Conservation (phyloP, 495 filamentous ascomycete species). For the Xylaria palmicola region DNA sequence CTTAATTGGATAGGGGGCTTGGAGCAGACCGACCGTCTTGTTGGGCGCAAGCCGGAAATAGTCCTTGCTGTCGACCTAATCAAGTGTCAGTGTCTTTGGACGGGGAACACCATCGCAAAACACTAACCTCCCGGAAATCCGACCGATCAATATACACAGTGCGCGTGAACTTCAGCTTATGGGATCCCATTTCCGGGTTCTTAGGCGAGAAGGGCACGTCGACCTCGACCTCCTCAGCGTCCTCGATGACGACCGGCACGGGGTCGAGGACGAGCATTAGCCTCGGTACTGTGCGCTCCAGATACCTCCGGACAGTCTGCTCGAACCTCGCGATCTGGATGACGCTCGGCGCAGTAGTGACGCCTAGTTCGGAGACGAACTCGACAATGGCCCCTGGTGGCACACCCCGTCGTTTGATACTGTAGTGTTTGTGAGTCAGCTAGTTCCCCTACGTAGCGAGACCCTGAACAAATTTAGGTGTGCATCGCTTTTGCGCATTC, state of each 20-base stretch:
- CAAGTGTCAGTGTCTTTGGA: background rate
- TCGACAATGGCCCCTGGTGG: slow-evolving; percentile 76
- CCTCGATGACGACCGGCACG: slow-evolving; percentile 68
- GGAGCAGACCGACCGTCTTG: slow-evolving; percentile 83
- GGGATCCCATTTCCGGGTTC: slow-evolving; percentile 53
- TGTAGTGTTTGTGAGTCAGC: background rate
- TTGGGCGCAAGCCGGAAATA: slow-evolving; percentile 94
- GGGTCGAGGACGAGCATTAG: slow-evolving; percentile 79
- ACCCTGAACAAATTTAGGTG: background rate
- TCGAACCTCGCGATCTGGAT: slow-evolving; percentile 71
- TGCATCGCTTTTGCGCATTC: too few species aligned
- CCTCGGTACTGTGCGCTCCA: slow-evolving; percentile 75
- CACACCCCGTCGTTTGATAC: slow-evolving; percentile 71
- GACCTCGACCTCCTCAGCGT: slow-evolving; percentile 61
- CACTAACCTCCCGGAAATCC: slow-evolving; percentile 63
- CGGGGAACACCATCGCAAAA: background rate
- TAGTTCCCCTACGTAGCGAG: background rate
- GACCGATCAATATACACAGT: slow-evolving; percentile 73
- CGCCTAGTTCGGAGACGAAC: slow-evolving; percentile 79
- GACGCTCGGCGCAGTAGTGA: slow-evolving; percentile 65
- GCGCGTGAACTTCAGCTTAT: slow-evolving; percentile 64
- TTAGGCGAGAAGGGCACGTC: slow-evolving; percentile 69
- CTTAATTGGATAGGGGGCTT: slow-evolving; percentile 79
- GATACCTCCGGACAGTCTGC: slow-evolving; percentile 65
- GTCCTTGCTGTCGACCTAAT: slow-evolving; percentile 65